Base-by-base conservation (phyloP, 2,329 filamentous ascomycete species). In the Trichoderma hamatum region DNA sequence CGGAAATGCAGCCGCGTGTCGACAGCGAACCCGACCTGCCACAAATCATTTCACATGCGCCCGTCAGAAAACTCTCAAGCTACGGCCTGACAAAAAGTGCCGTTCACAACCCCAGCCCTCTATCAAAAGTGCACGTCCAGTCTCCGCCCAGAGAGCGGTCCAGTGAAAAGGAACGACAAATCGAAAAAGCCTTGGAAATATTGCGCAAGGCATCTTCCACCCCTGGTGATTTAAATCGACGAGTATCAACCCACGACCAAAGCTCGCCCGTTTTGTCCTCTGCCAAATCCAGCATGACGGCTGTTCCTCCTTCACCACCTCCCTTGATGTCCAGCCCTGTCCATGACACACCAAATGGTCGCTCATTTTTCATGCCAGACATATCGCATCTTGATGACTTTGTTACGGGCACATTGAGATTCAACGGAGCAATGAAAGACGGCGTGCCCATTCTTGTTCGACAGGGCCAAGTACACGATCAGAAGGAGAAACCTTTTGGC, bases 361-460 rank as follows among this genome's bases (percentile, higher is more conserved):
- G 83, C 11, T 87, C 85, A 3, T 87, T 87, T 73, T 83, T 86
- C 74, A 77, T 88, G 74, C 85, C 85, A 2, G 82, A 85, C 61
- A 81, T 87, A 21, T 83, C 83, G 3, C 82, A 87, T 70, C 81
- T 88, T n/a, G 84, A 84, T 51, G 85, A 88, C 73, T 86, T 87
- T 71, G 82, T 87, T 7, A 85, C 86, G 1, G 86, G 86, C 6
- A 84, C 83, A 21, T 81, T 88, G 54, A 82, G 81, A 69, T 84
- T 86, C 71, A 84, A 78, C 69, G 82, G 84, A 52, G 80, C 83
- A 6, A 79, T 84, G 71, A 83, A 80, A 72, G 84, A 88, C 71
- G 85, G 85, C 19, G 84, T 85, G 13, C 85, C 85, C 7, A 82
- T 88, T 28, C 85, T 88, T 69, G 84, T 87, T 70, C 87, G 85